Conservation (phyloP, 371 early-diverging fungal species). For the Entomophthora muscae region DNA sequence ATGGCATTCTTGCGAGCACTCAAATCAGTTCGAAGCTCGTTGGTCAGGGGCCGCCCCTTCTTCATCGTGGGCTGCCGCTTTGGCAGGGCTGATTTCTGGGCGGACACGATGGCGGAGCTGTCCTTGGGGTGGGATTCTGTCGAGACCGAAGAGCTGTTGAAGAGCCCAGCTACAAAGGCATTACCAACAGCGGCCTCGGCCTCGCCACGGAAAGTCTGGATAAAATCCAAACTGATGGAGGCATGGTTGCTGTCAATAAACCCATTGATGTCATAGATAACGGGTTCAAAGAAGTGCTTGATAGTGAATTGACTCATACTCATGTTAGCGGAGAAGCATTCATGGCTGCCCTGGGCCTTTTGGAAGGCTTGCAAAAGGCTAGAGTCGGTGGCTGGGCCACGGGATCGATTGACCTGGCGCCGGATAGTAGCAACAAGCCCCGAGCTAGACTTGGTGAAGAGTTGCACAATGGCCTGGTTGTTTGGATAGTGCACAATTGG, state of each 20-base stretch:
- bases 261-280: constrained; percentile 41
- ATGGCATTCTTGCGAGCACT: constrained; percentile 23
- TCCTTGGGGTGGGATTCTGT: constrained; percentile 69
- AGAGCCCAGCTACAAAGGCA: constrained; percentile 61
- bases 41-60: constrained; percentile 14
- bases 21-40: constrained; percentile 11
- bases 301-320: constrained; percentile 31
- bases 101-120: constrained; percentile 47
- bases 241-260: constrained; percentile 59
- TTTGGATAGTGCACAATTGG: constrained; percentile 32
- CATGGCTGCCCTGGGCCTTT: constrained; percentile 16
- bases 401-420: constrained; percentile 16
- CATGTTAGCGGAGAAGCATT: not conserved
- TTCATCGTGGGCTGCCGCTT: constrained; percentile 51
- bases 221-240: constrained; percentile 60
- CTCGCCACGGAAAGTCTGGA: constrained; percentile 49
- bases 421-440: constrained; percentile 53
- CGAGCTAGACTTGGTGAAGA: constrained; percentile 26
- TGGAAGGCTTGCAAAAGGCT: constrained; percentile 22
- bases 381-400: constrained; percentile 17
- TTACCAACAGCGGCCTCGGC: constrained; percentile 35
- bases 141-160: constrained; percentile 58
- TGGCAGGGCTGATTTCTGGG: constrained; percentile 48
- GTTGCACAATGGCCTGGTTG: constrained; percentile 38
- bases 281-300: constrained; percentile 53